phyloP scores from a whole-genome alignment of 441 rosid genomes.

The Jatropha multifida region DNA sequence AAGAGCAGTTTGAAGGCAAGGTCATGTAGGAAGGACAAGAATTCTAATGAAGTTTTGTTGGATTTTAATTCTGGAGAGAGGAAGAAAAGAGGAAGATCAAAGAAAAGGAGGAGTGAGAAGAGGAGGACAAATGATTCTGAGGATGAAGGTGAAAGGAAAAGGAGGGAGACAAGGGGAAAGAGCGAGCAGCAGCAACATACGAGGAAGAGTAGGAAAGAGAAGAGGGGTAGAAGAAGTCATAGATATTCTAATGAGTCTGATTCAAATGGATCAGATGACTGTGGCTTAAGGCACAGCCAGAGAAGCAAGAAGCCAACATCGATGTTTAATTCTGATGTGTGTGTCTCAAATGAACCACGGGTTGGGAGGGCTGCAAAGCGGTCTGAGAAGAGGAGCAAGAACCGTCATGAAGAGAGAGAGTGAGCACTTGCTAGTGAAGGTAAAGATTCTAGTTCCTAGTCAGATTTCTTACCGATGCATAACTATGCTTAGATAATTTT shows the following conservation, averaged over 20 bases:
- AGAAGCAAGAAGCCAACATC: slow-evolving; percentile 53
- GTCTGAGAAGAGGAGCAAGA: slow-evolving; percentile 55
- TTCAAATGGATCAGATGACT: slow-evolving; percentile 45
- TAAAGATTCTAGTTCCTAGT: not conserved
- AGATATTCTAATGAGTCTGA: slow-evolving; percentile 47
- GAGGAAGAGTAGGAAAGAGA: slow-evolving; percentile 66
- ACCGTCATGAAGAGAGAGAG: slow-evolving; percentile 39
- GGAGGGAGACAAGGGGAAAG: slow-evolving; percentile 51
- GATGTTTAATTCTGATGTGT: slow-evolving; percentile 48
- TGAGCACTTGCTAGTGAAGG: slow-evolving; percentile 19
- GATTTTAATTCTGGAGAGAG: slow-evolving; percentile 58
- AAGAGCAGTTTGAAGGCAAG: slow-evolving; percentile 32
- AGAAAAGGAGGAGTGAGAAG: slow-evolving; percentile 29
- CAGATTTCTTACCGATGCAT: not conserved
- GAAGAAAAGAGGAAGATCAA: slow-evolving; percentile 71
- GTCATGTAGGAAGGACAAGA: slow-evolving; percentile 39
- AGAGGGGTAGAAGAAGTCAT: slow-evolving; percentile 70
- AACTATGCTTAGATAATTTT: not conserved
- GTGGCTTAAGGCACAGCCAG: slow-evolving; percentile 41
- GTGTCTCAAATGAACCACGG: slow-evolving; percentile 47
- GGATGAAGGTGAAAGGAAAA: slow-evolving; percentile 50
- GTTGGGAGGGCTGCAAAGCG: slow-evolving; percentile 59
- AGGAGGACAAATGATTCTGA: slow-evolving; percentile 45
- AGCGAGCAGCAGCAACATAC: slow-evolving; percentile 25
- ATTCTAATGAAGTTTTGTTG: slow-evolving; percentile 39